These are phyloP conservation scores for Salvia rosmarinus DNA, from an alignment of 257 asterid genomes.

Conservation along the genomic window DNA sequence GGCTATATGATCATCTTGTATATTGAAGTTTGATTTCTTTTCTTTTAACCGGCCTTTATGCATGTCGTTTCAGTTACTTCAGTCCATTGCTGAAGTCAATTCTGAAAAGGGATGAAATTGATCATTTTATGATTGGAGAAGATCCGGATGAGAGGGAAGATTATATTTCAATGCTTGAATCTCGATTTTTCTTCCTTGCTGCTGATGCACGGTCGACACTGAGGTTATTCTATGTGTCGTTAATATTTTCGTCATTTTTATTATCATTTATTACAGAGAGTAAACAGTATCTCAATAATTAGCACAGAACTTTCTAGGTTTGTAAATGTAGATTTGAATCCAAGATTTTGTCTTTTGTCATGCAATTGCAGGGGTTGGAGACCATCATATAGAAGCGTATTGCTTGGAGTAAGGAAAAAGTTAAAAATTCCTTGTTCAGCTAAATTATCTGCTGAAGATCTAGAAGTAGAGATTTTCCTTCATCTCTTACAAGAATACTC, in stretches of 20 bases:
- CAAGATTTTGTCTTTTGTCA: slow-evolving; percentile 31
- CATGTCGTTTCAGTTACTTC: slow-evolving; percentile 65
- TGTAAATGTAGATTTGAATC: slow-evolving; percentile 25
- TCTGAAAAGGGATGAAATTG: slow-evolving; percentile 59
- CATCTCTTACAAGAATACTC: slow-evolving; percentile 83
- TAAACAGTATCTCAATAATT: not conserved
- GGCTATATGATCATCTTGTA: slow-evolving; percentile 5
- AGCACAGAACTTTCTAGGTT: not conserved
- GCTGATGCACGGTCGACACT: slow-evolving; percentile 92
- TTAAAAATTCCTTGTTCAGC: slow-evolving; percentile 76
- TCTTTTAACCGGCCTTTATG: not conserved
- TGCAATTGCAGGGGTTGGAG: slow-evolving; percentile 94
- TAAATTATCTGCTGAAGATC: slow-evolving; percentile 78
- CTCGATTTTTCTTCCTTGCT: slow-evolving; percentile 91
- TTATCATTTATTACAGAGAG: not conserved
- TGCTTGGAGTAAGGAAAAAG: slow-evolving; percentile 79
- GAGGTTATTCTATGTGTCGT: slow-evolving; percentile 55
- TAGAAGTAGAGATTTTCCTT: slow-evolving; percentile 91
- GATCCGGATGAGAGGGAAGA: slow-evolving; percentile 85
- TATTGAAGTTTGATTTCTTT: not conserved
- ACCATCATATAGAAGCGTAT: slow-evolving; percentile 82
- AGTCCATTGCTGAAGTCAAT: slow-evolving; percentile 94
- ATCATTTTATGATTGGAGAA: slow-evolving; percentile 69
- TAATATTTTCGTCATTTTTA: slow-evolving; percentile 14
- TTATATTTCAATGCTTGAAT: slow-evolving; percentile 77